Percentiles rank a stretch among this genome's conserved stretches.
Conservation (phyloP, 2,329 filamentous ascomycete genomes). For the Chrysosporium queenslandicum region DNA sequence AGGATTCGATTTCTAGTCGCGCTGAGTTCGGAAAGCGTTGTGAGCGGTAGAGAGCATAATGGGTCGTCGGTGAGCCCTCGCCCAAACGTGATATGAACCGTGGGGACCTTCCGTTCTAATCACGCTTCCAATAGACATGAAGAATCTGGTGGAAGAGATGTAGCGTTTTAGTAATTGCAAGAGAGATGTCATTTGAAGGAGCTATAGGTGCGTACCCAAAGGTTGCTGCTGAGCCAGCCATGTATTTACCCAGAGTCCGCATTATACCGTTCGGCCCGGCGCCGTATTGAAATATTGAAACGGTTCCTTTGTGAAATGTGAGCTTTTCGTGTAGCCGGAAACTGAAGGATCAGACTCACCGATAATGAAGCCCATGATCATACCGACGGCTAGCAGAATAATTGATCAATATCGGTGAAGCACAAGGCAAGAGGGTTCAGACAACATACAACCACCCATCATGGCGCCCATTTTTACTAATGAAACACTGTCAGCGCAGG, state of each 20-base stretch:
- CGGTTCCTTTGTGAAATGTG: conserved; percentile 54
- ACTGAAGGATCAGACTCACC: conserved; percentile 46
- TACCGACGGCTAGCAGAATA: conserved; percentile 62
- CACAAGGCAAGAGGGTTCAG: conserved; percentile 7
- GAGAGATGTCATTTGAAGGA: neutral
- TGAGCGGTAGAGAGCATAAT: conserved; percentile 50
- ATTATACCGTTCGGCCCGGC: conserved; percentile 89
- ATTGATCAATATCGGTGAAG: conserved; percentile 11
- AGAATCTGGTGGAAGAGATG: conserved; percentile 51
- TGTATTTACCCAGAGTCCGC: conserved; percentile 90
- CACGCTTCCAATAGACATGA: conserved; percentile 97
- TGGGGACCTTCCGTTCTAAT: conserved; percentile 84
- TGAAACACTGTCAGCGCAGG: conserved; percentile 7
- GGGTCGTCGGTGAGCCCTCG: conserved; percentile 61
- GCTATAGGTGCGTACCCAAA: conserved; percentile 62
- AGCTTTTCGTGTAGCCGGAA: conserved; percentile 2
- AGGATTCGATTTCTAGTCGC: conserved; percentile 3
- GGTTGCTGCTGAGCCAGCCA: conserved; percentile 86
- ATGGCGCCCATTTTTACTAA: conserved; percentile 95
- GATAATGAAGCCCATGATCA: conserved; percentile 96
- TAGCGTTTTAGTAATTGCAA: conserved; percentile 28
- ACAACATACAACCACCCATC: conserved; percentile 88
- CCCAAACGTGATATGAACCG: conserved; percentile 64
- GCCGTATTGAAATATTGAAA: conserved; percentile 91
- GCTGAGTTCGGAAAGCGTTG: conserved; percentile 2